A percentile compares a stretch with the other conserved stretches of the same genome.
These are phyloP conservation scores for Pleurotus tuoliensis DNA, from an alignment of 768 basidiomycete genomes.

Conservation along the genomic window DNA sequence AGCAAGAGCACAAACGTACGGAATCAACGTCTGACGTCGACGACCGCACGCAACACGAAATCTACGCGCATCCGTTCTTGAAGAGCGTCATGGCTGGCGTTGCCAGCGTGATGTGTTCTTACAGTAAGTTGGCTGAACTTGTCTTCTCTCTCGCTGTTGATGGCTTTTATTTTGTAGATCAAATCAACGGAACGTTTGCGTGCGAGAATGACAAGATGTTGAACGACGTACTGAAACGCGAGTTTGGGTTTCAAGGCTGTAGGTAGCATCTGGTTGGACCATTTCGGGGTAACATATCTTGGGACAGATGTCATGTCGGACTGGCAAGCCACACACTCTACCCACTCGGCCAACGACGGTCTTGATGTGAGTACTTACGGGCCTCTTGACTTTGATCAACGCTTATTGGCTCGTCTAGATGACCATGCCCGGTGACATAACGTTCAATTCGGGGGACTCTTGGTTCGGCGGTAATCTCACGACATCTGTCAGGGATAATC, in stretches of 20 bases:
- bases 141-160: neutral
- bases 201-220: constrained; percentile 70
- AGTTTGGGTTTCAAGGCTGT: constrained; percentile 78
- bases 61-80: constrained; percentile 69
- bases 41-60: constrained; percentile 75
- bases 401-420: constrained; percentile 35
- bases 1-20: constrained; percentile 64
- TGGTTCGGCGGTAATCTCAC: constrained; percentile 73
- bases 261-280: neutral
- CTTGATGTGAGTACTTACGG: constrained; percentile 49
- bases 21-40: constrained; percentile 64
- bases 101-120: constrained; percentile 72
- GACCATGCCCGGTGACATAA: constrained; percentile 63
- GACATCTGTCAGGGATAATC: constrained; percentile 64
- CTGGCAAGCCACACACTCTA: constrained; percentile 65
- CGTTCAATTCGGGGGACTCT: constrained; percentile 40
- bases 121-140: constrained; percentile 41
- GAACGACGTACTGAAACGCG: constrained; percentile 72
- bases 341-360: constrained; percentile 55
- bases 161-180: constrained; percentile 34
- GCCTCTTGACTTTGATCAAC: neutral
- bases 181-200: constrained; percentile 67
- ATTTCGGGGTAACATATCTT: neutral
- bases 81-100: constrained; percentile 73
- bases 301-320: constrained; percentile 63